These are phyloP conservation scores for Infundibulicybe gibba DNA, from an alignment of 768 basidiomycete species.

Conservation along the genomic window DNA sequence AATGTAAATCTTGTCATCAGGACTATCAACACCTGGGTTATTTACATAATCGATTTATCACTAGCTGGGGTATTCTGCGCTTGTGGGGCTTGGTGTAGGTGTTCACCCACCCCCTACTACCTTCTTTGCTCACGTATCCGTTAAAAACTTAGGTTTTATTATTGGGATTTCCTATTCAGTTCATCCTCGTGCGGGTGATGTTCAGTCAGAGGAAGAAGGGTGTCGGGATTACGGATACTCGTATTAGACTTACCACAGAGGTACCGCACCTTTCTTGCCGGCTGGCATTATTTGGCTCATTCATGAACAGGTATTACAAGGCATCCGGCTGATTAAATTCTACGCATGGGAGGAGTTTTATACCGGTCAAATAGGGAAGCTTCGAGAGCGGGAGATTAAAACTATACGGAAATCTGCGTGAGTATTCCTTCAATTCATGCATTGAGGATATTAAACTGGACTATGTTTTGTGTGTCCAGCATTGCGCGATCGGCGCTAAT, in stretches of 20 bases:
- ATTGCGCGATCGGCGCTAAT: conserved; percentile 34
- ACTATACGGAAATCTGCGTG: conserved; percentile 36
- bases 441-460: too few species aligned
- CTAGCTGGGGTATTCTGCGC: conserved; percentile 64
- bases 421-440: conserved; percentile 8
- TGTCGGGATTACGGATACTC: conserved; percentile 62
- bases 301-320: conserved; percentile 47
- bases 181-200: conserved; percentile 47
- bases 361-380: conserved; percentile 31
- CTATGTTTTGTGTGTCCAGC: conserved; percentile 17
- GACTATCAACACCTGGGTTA: background rate
- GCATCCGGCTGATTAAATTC: conserved; percentile 62
- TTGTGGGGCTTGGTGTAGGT: conserved; percentile 55
- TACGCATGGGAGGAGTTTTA: conserved; percentile 61
- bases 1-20: conserved; percentile 35
- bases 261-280: conserved; percentile 18
- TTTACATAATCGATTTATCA: background rate
- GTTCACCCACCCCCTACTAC: conserved; percentile 1
- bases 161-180: conserved; percentile 57
- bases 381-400: conserved; percentile 35
- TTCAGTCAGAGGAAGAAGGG: conserved; percentile 50
- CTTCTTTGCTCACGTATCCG: conserved; percentile 3
- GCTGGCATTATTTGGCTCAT: background rate
- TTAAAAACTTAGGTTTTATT: conserved; percentile 37
- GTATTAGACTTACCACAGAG: conserved; percentile 64